phyloP scores from a whole-genome alignment of 441 rosid species.

The Metrosideros polymorpha region DNA sequence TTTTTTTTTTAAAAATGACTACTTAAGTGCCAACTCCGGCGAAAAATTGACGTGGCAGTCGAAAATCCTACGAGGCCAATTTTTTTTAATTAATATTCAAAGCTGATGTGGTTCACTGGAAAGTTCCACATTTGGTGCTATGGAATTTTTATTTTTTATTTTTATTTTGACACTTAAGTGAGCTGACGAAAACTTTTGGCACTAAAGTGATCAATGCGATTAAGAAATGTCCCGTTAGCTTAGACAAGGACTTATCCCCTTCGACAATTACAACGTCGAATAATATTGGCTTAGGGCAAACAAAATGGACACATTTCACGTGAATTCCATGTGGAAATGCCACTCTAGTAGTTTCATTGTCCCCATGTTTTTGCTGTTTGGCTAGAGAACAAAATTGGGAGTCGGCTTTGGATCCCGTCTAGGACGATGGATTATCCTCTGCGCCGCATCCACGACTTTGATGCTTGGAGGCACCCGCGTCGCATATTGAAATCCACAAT shows the following conservation, averaged over 20 bases:
- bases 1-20: too few species aligned
- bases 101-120: too few species aligned
- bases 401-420: background rate
- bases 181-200: too few species aligned
- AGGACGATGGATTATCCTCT: background rate
- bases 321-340: background rate
- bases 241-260: background rate
- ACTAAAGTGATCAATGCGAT: too few species aligned
- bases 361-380: background rate
- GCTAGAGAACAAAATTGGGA: background rate
- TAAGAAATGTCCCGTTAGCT: background rate
- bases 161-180: too few species aligned
- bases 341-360: background rate
- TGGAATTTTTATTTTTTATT: too few species aligned
- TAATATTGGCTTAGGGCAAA: background rate
- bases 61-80: too few species aligned
- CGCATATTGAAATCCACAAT: background rate
- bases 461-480: background rate
- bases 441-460: background rate
- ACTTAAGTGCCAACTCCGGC: too few species aligned
- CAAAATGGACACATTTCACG: background rate
- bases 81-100: too few species aligned
- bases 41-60: too few species aligned
- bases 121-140: too few species aligned
- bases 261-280: background rate